phyloP scores from a whole-genome alignment of 805 yeast genomes.

The Cyberlindnera euphorbiiphila region DNA sequence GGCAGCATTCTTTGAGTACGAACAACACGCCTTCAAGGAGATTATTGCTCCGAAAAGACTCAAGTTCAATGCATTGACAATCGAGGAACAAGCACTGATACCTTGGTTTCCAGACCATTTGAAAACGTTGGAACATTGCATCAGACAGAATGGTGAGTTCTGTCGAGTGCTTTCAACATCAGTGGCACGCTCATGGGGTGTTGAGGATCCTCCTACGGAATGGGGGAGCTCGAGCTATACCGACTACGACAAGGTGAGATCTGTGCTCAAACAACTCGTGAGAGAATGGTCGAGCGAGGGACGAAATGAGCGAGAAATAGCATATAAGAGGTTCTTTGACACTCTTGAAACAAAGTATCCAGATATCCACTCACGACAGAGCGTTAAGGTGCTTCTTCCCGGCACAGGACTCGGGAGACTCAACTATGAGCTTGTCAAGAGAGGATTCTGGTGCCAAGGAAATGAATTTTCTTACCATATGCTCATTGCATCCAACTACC shows the following conservation, averaged over 20 bases:
- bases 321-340: slow-evolving; percentile 37
- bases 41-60: slow-evolving; percentile 31
- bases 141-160: slow-evolving; percentile 43
- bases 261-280: slow-evolving; percentile 51
- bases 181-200: slow-evolving; percentile 51
- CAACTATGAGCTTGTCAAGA: slow-evolving; percentile 48
- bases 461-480: slow-evolving; percentile 65
- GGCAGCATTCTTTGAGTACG: slow-evolving; percentile 31
- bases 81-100: slow-evolving; percentile 38
- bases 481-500: slow-evolving; percentile 51
- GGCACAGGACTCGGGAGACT: slow-evolving; percentile 65
- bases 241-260: slow-evolving; percentile 55
- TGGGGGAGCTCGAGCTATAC: slow-evolving; percentile 40
- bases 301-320: slow-evolving; percentile 36
- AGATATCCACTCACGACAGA: slow-evolving; percentile 32
- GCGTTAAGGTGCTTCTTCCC: slow-evolving; percentile 48
- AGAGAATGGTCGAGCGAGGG: slow-evolving; percentile 66
- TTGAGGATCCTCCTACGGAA: slow-evolving; percentile 30
- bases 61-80: slow-evolving; percentile 35
- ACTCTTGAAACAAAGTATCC: slow-evolving; percentile 35
- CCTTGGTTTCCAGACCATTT: slow-evolving; percentile 49
- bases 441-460: slow-evolving; percentile 63
- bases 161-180: slow-evolving; percentile 38
- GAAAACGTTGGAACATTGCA: slow-evolving; percentile 37
- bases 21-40: slow-evolving; percentile 32